A percentile compares a stretch with the other conserved stretches of the same genome.
These are phyloP conservation scores for Rhododendron simsii DNA, from an alignment of 148 eudicot species.

Conservation along the genomic window DNA sequence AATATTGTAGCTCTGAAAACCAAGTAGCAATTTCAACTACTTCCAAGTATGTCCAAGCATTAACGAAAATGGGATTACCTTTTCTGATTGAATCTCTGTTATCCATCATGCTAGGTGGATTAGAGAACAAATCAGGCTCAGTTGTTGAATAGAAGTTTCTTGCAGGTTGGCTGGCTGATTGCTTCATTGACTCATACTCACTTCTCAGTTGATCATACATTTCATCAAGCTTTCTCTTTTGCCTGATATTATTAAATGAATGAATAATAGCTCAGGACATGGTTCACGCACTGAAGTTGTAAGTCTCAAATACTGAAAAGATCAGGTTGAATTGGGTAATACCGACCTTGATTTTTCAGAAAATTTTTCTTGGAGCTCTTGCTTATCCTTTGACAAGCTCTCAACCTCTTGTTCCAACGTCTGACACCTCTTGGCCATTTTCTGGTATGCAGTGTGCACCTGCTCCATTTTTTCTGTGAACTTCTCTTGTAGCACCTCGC, in stretches of 20 bases:
- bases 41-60: not conserved
- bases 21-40: not conserved
- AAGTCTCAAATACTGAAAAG: not conserved
- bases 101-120: slow-evolving; percentile 61
- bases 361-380: slow-evolving; percentile 75
- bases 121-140: slow-evolving; percentile 71
- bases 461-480: slow-evolving; percentile 80
- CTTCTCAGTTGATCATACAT: slow-evolving; percentile 92
- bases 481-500: slow-evolving; percentile 76
- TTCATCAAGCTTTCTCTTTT: slow-evolving; percentile 92
- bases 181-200: slow-evolving; percentile 69
- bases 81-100: slow-evolving; percentile 60
- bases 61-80: slow-evolving; percentile 47
- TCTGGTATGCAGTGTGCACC: slow-evolving; percentile 79
- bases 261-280: slow-evolving; percentile 3
- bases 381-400: slow-evolving; percentile 71
- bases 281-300: slow-evolving; percentile 9
- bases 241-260: slow-evolving; percentile 41
- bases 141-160: slow-evolving; percentile 58
- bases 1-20: not conserved
- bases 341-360: slow-evolving; percentile 80
- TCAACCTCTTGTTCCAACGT: slow-evolving; percentile 85
- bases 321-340: not conserved
- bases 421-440: slow-evolving; percentile 89
- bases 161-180: slow-evolving; percentile 77